Conservation (phyloP, 257 asterid species). For the Anisodus acutangulus region DNA sequence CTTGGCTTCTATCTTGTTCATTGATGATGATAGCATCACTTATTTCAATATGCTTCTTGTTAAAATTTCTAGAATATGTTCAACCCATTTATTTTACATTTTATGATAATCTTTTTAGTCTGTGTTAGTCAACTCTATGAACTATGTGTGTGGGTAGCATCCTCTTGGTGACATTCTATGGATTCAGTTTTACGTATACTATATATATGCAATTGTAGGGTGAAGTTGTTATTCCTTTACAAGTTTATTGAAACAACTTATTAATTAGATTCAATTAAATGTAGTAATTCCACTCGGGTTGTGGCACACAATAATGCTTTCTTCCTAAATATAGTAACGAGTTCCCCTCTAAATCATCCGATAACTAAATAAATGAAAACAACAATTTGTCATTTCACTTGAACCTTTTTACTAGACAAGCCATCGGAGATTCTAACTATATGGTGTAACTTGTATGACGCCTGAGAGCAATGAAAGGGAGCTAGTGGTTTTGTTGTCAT, state of each 20-base stretch:
- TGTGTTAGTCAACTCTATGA: not conserved
- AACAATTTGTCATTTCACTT: not conserved
- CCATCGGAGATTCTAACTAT: not conserved
- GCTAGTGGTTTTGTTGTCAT: not conserved
- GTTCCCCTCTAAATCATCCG: not conserved
- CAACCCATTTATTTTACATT: constrained; percentile 19
- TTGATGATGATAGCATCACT: not conserved
- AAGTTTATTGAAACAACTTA: constrained; percentile 21
- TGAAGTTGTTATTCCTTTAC: constrained; percentile 3
- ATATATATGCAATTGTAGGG: not conserved
- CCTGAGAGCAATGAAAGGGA: not conserved
- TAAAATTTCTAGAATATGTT: not conserved
- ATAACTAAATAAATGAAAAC: not conserved
- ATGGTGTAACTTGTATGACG: not conserved
- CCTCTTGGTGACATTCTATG: constrained; percentile 18
- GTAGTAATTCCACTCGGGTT: not conserved
- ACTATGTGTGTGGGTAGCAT: not conserved
- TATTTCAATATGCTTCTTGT: not conserved
- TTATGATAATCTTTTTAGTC: constrained; percentile 7
- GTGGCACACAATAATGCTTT: constrained; percentile 16
- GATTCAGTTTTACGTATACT: not conserved
- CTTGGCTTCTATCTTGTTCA: constrained; percentile 9
- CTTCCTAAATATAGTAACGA: not conserved
- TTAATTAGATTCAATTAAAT: not conserved
- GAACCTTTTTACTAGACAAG: not conserved